Conservation (phyloP, 371 early-diverging fungal species). For the Smittium mucronatum region DNA sequence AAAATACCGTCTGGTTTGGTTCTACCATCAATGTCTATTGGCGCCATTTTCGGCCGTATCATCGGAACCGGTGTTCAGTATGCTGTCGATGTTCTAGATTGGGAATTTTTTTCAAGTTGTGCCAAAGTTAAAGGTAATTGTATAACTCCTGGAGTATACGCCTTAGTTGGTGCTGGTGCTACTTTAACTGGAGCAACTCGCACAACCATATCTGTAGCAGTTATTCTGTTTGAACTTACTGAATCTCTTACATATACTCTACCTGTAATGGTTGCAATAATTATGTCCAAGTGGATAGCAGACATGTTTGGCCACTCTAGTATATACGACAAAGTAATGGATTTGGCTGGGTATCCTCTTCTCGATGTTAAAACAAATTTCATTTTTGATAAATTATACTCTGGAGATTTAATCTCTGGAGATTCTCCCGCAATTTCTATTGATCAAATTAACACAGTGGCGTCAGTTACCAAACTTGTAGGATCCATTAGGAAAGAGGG, state of each 20-base stretch:
- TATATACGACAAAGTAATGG: conserved; percentile 72
- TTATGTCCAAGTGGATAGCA: conserved; percentile 80
- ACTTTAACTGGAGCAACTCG: conserved; percentile 82
- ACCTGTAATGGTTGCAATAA: conserved; percentile 82
- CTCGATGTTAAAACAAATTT: conserved; percentile 69
- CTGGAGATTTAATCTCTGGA: conserved; percentile 42
- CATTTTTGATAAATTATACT: conserved; percentile 43
- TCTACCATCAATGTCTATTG: conserved; percentile 66
- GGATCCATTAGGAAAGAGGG: conserved; percentile 42
- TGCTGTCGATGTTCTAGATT: conserved; percentile 42
- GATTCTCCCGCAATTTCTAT: conserved; percentile 46
- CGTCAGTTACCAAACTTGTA: conserved; percentile 40
- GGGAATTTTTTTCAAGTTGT: conserved; percentile 51
- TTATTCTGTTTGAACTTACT: conserved; percentile 91
- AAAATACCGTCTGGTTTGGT: conserved; percentile 65
- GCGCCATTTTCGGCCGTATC: conserved; percentile 61
- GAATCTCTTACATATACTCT: conserved; percentile 70
- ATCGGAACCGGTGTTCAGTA: conserved; percentile 57
- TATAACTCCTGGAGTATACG: conserved; percentile 87
- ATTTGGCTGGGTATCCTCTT: conserved; percentile 68
- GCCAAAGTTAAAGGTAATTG: conserved; percentile 42
- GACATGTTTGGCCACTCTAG: conserved; percentile 63
- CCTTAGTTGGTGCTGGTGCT: conserved; percentile 90
- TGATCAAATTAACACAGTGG: conserved; percentile 45
- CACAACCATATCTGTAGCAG: conserved; percentile 83